Evolutionary conservation across 345 rosid genomes (phyloP).

Genomic region (Eucalyptus regnans): DNA sequence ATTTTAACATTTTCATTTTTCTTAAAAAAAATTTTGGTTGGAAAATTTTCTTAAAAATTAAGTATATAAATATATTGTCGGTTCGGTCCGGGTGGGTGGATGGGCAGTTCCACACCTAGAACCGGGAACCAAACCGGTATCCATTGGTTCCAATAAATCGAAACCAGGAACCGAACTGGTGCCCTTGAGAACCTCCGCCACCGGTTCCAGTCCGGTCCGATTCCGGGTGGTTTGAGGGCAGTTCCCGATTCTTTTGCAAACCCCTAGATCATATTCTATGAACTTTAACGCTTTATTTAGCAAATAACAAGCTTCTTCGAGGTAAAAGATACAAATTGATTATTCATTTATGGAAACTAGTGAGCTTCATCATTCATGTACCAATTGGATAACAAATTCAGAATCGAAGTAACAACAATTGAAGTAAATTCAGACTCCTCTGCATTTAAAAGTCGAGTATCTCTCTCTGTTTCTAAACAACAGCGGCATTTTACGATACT

Average conservation of each 20-base stretch:
- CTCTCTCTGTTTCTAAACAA: background rate
- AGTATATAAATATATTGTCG: no score
- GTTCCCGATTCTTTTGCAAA: background rate
- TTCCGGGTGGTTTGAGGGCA: background rate
- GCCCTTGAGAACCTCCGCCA: background rate
- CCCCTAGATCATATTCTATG: background rate
- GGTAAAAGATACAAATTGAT: background rate
- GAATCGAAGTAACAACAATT: background rate
- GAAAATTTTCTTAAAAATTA: background rate
- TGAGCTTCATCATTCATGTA: background rate
- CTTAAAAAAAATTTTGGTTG: background rate
- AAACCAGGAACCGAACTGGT: background rate
- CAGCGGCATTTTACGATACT: background rate
- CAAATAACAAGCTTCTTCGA: background rate
- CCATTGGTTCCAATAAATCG: background rate
- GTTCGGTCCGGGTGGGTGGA: no score
- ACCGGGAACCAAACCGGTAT: background rate
- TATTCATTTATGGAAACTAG: background rate
- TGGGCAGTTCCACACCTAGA: background rate
- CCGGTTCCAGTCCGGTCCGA: background rate
- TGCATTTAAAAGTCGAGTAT: background rate
- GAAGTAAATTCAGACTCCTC: background rate
- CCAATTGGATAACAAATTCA: background rate
- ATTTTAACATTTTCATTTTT: background rate
- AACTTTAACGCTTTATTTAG: background rate